Evolutionary conservation across 2,329 filamentous ascomycete genomes (phyloP), one percentile per base, ranked within the genome.

Genomic region (Raffaelea arxii): DNA sequence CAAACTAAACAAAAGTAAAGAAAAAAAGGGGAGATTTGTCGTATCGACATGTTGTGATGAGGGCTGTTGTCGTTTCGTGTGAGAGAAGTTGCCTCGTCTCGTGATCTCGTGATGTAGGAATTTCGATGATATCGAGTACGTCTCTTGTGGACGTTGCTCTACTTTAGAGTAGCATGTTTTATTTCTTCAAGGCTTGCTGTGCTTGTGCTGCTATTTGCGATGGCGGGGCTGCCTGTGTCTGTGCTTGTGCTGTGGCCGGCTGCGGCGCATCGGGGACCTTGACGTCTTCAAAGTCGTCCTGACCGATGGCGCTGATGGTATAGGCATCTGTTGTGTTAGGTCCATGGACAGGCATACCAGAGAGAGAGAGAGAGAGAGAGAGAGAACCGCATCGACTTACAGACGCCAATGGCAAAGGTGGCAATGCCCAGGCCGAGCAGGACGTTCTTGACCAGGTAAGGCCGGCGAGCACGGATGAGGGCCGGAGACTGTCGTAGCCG

Each of bases 261-360:
- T 53, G 47, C 3, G 86, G 83, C 44, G 76, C 71, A 62, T 87
- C 85, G 24, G 92, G 92, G 32, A 97, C 83, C 62, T 88, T 82
- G 57, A 97, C 90, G 62, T 98, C 92, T 48, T 90, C 86, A 69
- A 98, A 98, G 55, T 96, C 87, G 65, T 97, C 92, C 67, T 97
- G 92, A 38, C 91, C 88, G 60, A 98, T 86, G 46, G 87, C 88
- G 54, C 74, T 78, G 61, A 98, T 84, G 4, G 77, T 80, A 59
- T 79, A 80, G 55, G 67, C 67, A 57, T 79, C 77, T 79, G 47
- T 6, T 4, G 24, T 10, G 23, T 39, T 39, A 25, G 14, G 16
- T 2, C 4, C 32, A 23, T n/a, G 38, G 12, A 6, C 11, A 22
- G 24, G 24, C 11, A 19, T 9, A 41, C 11, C n/a, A 25, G 10